Conservation (phyloP, 352 stramenopile species). For the Sclerospora graminicola region DNA sequence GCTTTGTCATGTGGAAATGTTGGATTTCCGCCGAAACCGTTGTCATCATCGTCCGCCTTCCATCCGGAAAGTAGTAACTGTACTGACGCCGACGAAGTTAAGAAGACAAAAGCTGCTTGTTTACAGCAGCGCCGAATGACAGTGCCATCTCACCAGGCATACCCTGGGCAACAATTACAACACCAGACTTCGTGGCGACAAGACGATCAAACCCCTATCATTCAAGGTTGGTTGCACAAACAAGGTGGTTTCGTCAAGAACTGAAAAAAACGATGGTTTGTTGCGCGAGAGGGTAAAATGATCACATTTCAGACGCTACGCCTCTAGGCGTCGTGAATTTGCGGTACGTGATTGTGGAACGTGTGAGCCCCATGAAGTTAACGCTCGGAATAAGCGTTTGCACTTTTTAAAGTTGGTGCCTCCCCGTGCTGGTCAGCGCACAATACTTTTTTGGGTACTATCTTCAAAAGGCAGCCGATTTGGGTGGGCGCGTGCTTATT, state of each 20-base stretch:
- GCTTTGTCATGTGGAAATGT: slow-evolving; percentile 38
- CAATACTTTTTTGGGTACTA: slow-evolving; percentile 69
- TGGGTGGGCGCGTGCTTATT: no score
- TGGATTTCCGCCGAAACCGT: no score
- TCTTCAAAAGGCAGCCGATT: no score
- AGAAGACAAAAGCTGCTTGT: slow-evolving; percentile 7
- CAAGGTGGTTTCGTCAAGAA: slow-evolving; percentile 76
- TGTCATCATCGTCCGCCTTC: slow-evolving; percentile 13
- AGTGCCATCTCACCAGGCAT: slow-evolving; percentile 7
- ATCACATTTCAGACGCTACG: slow-evolving; percentile 54
- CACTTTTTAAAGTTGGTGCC: slow-evolving; percentile 69
- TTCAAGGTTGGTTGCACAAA: slow-evolving; percentile 70
- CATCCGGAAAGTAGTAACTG: slow-evolving; percentile 15
- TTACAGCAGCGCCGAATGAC: slow-evolving; percentile 21
- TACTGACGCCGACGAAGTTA: slow-evolving; percentile 10
- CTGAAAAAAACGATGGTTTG: slow-evolving; percentile 82
- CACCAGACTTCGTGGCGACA: slow-evolving; percentile 11
- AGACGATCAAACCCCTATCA: slow-evolving; percentile 25
- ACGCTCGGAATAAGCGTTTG: slow-evolving; percentile 43
- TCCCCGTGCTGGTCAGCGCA: slow-evolving; percentile 39
- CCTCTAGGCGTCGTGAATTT: slow-evolving; percentile 61
- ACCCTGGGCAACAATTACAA: slow-evolving; percentile 7
- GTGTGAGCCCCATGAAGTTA: slow-evolving; percentile 45
- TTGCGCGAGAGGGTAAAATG: slow-evolving; percentile 66
- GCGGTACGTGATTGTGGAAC: slow-evolving; percentile 45